Evolutionary conservation across 345 rosid species (phyloP).

Genomic region (Fremontodendron californicum): DNA sequence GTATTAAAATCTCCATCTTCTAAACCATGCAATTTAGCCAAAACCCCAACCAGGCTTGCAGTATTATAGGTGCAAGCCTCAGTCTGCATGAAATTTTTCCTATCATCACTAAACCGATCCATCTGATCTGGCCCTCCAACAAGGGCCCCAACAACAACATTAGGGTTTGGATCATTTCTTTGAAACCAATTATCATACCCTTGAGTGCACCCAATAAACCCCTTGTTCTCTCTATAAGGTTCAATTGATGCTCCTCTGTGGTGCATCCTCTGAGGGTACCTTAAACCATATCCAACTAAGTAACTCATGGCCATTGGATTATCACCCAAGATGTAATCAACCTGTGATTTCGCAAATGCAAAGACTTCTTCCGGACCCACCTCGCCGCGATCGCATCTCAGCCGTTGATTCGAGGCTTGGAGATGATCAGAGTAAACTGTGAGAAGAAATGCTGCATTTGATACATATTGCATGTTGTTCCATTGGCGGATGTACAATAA

Average conservation of each 20-base stretch:
- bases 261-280: conserved; percentile 53
- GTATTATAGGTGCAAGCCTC: conserved; percentile 70
- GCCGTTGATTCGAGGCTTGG: conserved; percentile 23
- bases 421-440: conserved; percentile 47
- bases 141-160: conserved; percentile 43
- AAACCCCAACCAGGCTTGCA: conserved; percentile 48
- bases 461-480: conserved; percentile 71
- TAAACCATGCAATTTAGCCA: conserved; percentile 35
- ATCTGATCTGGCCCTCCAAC: conserved; percentile 60
- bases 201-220: conserved; percentile 64
- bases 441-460: conserved; percentile 50
- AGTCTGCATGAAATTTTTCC: conserved; percentile 43
- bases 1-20: neutral
- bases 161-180: conserved; percentile 40
- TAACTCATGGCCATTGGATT: conserved; percentile 61
- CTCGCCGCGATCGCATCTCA: conserved; percentile 24
- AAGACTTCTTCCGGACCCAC: conserved; percentile 34
- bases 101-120: conserved; percentile 43
- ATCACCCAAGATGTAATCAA: conserved; percentile 54
- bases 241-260: conserved; percentile 64
- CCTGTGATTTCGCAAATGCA: conserved; percentile 44
- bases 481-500: conserved; percentile 49
- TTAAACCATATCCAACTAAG: conserved; percentile 52
- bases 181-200: conserved; percentile 55
- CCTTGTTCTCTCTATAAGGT: conserved; percentile 38